Conservation (phyloP, 768 basidiomycete genomes). For the Boletus edulis region DNA sequence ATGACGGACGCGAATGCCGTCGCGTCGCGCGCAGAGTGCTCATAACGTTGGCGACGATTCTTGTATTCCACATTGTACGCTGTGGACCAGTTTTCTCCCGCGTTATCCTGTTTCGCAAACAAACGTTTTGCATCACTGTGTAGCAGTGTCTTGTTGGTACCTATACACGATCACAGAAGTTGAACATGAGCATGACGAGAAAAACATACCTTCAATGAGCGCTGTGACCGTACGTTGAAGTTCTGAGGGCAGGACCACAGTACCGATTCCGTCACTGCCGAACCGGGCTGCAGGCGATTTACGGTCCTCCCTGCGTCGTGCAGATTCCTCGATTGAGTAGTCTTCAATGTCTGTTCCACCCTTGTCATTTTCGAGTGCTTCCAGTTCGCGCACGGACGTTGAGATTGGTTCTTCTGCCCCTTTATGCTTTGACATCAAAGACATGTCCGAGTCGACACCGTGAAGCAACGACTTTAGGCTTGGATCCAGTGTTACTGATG, state of each 20-base stretch:
- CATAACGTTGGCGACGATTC: constrained; percentile 52
- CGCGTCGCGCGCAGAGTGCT: constrained; percentile 67
- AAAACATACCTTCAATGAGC: constrained; percentile 61
- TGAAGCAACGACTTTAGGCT: constrained; percentile 57
- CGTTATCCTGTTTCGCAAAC: constrained; percentile 42
- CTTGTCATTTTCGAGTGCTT: constrained; percentile 42
- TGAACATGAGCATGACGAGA: constrained; percentile 1
- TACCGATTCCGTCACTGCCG: constrained; percentile 71
- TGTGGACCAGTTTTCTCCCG: constrained; percentile 49
- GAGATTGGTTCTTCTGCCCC: constrained; percentile 22
- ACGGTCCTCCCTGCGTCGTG: constrained; percentile 36
- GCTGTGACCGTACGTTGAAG: constrained; percentile 62
- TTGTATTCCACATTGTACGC: constrained; percentile 59
- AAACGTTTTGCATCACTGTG: constrained; percentile 73
- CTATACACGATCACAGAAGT: constrained; percentile 35
- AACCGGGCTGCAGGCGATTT: constrained; percentile 83
- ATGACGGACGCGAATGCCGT: constrained; percentile 83
- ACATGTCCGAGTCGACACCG: constrained; percentile 57
- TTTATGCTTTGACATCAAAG: constrained; percentile 41
- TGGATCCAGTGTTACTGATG: constrained; percentile 63
- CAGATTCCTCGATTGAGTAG: constrained; percentile 23
- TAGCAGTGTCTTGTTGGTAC: constrained; percentile 59
- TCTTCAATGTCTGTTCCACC: constrained; percentile 35
- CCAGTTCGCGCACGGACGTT: constrained; percentile 49
- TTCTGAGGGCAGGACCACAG: constrained; percentile 70